phyloP scores from a whole-genome alignment of 2,329 filamentous ascomycete genomes.

The Dactylellina sp. region DNA sequence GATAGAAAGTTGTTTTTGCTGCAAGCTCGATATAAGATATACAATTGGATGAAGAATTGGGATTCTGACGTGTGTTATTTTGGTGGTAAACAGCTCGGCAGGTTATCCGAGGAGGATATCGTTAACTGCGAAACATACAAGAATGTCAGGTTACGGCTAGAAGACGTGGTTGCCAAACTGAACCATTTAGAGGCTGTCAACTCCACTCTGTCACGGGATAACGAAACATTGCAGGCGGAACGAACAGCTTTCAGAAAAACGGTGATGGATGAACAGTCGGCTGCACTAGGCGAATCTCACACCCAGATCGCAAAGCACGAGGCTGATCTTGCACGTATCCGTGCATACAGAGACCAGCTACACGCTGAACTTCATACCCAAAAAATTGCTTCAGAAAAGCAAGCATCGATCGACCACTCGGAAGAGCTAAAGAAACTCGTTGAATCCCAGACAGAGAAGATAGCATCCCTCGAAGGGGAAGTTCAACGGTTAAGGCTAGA shows the following conservation, averaged over 20 bases:
- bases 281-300: conserved; percentile 80
- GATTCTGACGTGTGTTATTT: conserved; percentile 56
- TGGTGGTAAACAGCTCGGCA: conserved; percentile 70
- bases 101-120: conserved; percentile 90
- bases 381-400: conserved; percentile 82
- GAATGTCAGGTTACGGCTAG: conserved; percentile 86
- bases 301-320: conserved; percentile 83
- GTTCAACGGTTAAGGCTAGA: conserved; percentile 76
- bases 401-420: conserved; percentile 70
- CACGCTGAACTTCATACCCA: conserved; percentile 82
- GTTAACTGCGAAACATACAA: conserved; percentile 94
- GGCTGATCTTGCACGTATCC: conserved; percentile 84
- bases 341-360: conserved; percentile 85
- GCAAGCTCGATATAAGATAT: conserved; percentile 28
- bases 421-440: conserved; percentile 84
- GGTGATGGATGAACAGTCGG: conserved; percentile 82
- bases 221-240: conserved; percentile 85
- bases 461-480: conserved; percentile 84
- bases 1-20: conserved; percentile 56
- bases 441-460: conserved; percentile 81
- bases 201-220: conserved; percentile 83
- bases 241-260: conserved; percentile 83
- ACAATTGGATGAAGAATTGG: conserved; percentile 43
- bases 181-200: conserved; percentile 93
- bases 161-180: conserved; percentile 89